phyloP scores from a whole-genome alignment of 345 rosid genomes.

The Lepidium aucheri region DNA sequence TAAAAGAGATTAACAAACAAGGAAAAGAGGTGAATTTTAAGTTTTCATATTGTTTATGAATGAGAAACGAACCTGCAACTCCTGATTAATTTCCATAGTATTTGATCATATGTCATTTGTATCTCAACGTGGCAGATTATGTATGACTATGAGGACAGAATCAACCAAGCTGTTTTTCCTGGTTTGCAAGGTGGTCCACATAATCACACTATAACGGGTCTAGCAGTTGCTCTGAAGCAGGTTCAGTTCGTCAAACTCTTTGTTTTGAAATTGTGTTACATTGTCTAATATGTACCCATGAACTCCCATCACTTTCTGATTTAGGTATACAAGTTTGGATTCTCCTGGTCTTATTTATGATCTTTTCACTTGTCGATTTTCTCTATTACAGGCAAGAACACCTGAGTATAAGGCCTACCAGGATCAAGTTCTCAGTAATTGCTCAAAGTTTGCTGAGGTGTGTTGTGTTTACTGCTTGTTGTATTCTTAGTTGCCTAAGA shows the following conservation, averaged over 20 bases:
- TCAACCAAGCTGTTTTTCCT: slow-evolving; percentile 90
- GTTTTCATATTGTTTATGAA: not conserved
- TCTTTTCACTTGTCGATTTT: slow-evolving; percentile 5
- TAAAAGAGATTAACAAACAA: slow-evolving; percentile 77
- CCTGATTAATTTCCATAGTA: not conserved
- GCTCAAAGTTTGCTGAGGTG: slow-evolving; percentile 77
- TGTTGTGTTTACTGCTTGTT: not conserved
- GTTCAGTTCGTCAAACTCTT: slow-evolving; percentile 21
- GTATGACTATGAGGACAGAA: slow-evolving; percentile 82
- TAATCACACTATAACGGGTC: slow-evolving; percentile 84
- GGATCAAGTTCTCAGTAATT: slow-evolving; percentile 78
- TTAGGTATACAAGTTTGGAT: not conserved
- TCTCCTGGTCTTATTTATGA: not conserved
- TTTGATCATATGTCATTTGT: slow-evolving; percentile 6
- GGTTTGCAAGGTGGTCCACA: slow-evolving; percentile 99
- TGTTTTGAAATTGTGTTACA: not conserved
- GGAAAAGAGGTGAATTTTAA: slow-evolving; percentile 60
- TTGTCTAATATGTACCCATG: not conserved
- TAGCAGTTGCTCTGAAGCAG: slow-evolving; percentile 94
- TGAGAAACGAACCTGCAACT: not conserved
- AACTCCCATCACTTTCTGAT: not conserved
- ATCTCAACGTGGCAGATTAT: slow-evolving; percentile 46
- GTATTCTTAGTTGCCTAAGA: not conserved
- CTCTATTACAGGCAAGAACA: slow-evolving; percentile 46
- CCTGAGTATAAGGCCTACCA: slow-evolving; percentile 90